Evolutionary conservation across 169 alveolate genomes (phyloP).

Genomic region (Plasmodium gonderi): DNA sequence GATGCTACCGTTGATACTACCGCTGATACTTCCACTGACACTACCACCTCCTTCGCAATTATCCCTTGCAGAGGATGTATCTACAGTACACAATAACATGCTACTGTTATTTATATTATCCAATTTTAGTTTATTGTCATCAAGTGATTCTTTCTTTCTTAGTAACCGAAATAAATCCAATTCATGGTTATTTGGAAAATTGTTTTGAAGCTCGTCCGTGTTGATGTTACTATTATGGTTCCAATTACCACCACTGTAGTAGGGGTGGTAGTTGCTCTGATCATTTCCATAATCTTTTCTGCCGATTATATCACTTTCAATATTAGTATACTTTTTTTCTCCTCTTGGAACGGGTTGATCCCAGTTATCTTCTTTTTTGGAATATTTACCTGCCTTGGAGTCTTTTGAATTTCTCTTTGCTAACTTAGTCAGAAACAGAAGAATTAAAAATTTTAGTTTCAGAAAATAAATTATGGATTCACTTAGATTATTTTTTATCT

Average conservation of each 20-base stretch:
- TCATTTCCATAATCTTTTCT: neutral
- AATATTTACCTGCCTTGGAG: neutral
- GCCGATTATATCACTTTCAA: neutral
- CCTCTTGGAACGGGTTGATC: neutral
- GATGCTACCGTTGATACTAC: too few species aligned
- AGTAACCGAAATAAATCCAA: neutral
- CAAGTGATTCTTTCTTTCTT: neutral
- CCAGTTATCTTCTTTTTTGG: neutral
- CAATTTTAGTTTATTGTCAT: neutral
- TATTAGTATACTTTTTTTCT: neutral
- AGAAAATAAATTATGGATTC: slow-evolving; percentile 35
- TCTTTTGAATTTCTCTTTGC: slow-evolving; percentile 23
- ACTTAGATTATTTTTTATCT: slow-evolving; percentile 9
- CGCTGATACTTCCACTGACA: neutral
- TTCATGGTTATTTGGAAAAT: neutral
- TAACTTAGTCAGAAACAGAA: slow-evolving; percentile 11
- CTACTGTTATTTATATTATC: neutral
- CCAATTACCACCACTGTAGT: neutral
- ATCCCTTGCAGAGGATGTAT: neutral
- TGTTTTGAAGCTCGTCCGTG: neutral
- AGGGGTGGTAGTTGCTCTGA: neutral
- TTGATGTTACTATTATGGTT: neutral
- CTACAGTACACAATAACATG: neutral
- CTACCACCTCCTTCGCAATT: neutral
- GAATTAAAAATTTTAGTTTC: slow-evolving; percentile 28